Conservation (phyloP, 352 stramenopile genomes). For the Globisporangium cederbergense region DNA sequence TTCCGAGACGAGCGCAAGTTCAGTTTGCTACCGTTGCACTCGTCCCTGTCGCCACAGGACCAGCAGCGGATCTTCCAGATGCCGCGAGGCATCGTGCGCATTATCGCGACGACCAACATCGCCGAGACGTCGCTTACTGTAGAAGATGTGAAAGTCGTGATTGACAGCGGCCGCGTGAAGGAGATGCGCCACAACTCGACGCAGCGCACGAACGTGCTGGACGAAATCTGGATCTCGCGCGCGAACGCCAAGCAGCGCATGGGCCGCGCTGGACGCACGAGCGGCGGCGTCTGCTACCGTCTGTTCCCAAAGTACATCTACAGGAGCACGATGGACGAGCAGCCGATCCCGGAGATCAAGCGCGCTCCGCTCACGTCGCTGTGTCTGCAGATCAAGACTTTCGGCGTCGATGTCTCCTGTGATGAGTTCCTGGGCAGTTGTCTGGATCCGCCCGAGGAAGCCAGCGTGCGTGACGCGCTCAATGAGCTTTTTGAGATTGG, state of each 20-base stretch:
- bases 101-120: conserved; percentile 97
- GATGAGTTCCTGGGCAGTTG: conserved; percentile 88
- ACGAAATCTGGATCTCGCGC: conserved; percentile 89
- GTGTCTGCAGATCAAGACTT: conserved; percentile 94
- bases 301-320: conserved; percentile 85
- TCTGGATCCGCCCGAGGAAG: conserved; percentile 88
- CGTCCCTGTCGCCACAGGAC: conserved; percentile 90
- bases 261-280: conserved; percentile 92
- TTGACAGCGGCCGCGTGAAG: conserved; percentile 96
- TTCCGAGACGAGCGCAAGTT: conserved; percentile 48
- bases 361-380: conserved; percentile 95
- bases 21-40: conserved; percentile 91
- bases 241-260: conserved; percentile 89
- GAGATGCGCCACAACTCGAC: conserved; percentile 82
- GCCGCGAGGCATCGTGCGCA: conserved; percentile 63
- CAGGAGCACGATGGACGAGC: conserved; percentile 64
- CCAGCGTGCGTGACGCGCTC: conserved; percentile 89
- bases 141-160: conserved; percentile 92
- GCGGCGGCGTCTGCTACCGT: conserved; percentile 86
- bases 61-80: conserved; percentile 93
- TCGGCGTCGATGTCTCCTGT: conserved; percentile 63
- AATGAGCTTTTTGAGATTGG: conserved; percentile 89
- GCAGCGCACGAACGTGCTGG: conserved; percentile 84
- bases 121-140: conserved; percentile 96
- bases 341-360: conserved; percentile 93